Evolutionary conservation across 768 basidiomycete genomes (phyloP), one percentile per base, ranked within the genome.

Genomic region (Podaxis sp.): DNA sequence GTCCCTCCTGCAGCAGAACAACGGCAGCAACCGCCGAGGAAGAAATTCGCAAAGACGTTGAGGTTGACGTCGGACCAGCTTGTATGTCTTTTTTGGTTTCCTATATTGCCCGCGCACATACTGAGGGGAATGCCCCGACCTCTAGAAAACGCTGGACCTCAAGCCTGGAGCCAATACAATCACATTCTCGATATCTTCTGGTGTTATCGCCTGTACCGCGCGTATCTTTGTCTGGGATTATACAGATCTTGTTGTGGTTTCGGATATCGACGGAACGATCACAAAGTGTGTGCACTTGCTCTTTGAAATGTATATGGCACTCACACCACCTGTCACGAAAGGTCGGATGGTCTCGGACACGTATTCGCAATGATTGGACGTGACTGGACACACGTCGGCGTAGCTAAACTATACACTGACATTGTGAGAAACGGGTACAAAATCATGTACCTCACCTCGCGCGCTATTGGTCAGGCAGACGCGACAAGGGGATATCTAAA

Each of bases 221-320:
- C 84, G 95, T 4, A 92, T 99, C 64, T 99, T 99, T 68, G 82
- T 99, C 24, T 99, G 95, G 96, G 93, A 98, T 62, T 85, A 88
- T n/a, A 88, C 87, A 2, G 95, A 97, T 70, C 82, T 84, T 2
- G 86, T 99, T 22, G 92, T 99, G 26, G 87, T 99, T 44, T 97
- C 95, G 46, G 97, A 99, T 70, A 99, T 99, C 64, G 97, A 99
- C 70, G 97, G 97, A 5, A 99, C 96, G 1, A 99, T 99, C 71
- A 99, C 97, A 8, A 99, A 98, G 95, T 96, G 66, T 24, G 85
- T 70, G 12, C 39, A 26, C 44, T 44, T 55, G 11, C 52, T 15
- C 42, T 2, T 39, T 59, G n/a, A 39, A 33, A 57, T 38, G 36
- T 44, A 55, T 38, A 51, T 44, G 7, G 51, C 11, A 11, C 17